Evolutionary conservation across 2,329 filamentous ascomycete species (phyloP), one percentile per base, ranked within the genome.

Genomic region (Aureobasidium sp.): DNA sequence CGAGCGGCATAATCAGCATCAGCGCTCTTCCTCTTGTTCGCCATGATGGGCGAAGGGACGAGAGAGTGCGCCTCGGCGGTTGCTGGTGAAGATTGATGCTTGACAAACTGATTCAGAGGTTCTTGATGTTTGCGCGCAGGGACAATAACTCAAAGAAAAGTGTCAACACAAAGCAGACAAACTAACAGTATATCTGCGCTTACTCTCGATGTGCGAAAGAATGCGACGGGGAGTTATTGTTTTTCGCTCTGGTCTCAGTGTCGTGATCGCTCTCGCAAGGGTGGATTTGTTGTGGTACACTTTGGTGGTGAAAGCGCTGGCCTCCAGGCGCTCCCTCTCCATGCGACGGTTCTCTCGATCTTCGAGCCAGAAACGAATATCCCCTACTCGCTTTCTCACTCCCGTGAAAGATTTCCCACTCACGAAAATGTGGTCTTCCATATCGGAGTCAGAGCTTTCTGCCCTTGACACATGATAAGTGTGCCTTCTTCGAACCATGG

Each of bases 361-460:
- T 9, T 44, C 56, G 2, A 60, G 56, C 46, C 46, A 60, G n/a
- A 50, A 60, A 1, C 46, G 20, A 39, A 60, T 60, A 10, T 60
- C 56, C 0, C 56, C 46, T 20, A 47, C 44, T 23, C 34, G 50
- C 26, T 48, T 55, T 20, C 37, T n/a, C 8, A 55, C 8, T 10
- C 5, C n/a, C 1, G 17, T 27, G 13, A 15, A 4, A 15, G 27
- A 9, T 34, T 34, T 51, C 8, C 17, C 39, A 12, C 27, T 23
- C 20, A 58, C 29, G 27, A 27, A 47, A 5, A 58, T 47, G 13
- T 58, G 55, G 13, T 58, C 55, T 26, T 58, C 55, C 5, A 23
- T 32, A 10, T 58, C 42, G 1, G 55, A 47, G 8, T 47, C 32
- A 3, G 37, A 32, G 27, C 34, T 47, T 6, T 47, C 26, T 27